phyloP scores from a whole-genome alignment of 805 yeast species.

The Metschnikowia borealis region DNA sequence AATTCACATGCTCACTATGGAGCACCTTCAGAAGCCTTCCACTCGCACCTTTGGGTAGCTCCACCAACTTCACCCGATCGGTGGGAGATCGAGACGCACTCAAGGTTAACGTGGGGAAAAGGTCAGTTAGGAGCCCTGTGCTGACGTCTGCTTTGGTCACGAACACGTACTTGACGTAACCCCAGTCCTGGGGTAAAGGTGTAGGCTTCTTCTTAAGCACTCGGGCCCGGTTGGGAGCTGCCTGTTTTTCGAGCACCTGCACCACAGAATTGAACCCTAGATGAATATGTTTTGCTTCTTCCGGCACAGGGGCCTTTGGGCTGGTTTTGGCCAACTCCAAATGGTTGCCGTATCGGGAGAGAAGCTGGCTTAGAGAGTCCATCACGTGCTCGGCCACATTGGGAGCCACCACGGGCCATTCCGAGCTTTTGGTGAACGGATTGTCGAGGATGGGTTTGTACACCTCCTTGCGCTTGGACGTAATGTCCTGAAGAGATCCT shows the following conservation, averaged over 20 bases:
- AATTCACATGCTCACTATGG: constrained; percentile 25
- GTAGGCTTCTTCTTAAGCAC: constrained; percentile 9
- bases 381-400: constrained; percentile 9
- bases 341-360: constrained; percentile 15
- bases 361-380: constrained; percentile 13
- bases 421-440: constrained; percentile 48
- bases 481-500: constrained; percentile 46
- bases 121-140: constrained; percentile 49
- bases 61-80: constrained; percentile 50
- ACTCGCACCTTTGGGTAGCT: constrained; percentile 49
- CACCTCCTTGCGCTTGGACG: constrained; percentile 50
- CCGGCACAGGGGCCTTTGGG: constrained; percentile 22
- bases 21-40: constrained; percentile 27
- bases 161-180: constrained; percentile 42
- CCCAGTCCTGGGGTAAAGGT: background rate
- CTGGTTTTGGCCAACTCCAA: constrained; percentile 5
- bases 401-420: constrained; percentile 14
- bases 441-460: constrained; percentile 63
- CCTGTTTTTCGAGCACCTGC: constrained; percentile 42
- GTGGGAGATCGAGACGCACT: constrained; percentile 35
- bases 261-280: constrained; percentile 58
- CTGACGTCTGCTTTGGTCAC: constrained; percentile 57
- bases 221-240: constrained; percentile 20
- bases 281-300: constrained; percentile 23
- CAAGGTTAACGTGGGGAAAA: constrained; percentile 53